Evolutionary conservation across 75 land plant genomes (phyloP), one percentile per base, ranked within the genome.

Genomic region (Isoetes taiwanensis): DNA sequence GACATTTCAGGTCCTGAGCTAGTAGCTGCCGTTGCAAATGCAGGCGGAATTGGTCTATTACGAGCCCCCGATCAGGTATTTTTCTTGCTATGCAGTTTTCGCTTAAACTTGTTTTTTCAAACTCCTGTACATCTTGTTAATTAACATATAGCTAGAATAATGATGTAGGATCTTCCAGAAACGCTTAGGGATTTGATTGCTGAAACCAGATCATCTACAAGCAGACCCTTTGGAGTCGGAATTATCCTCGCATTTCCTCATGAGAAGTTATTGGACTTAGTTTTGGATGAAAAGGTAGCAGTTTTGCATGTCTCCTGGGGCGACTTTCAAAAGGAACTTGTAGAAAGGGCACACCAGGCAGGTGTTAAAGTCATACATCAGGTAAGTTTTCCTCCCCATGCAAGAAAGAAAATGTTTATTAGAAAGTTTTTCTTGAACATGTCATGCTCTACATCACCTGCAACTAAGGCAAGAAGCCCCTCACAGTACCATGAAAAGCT

Each of bases 1-100:
- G 91, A 90, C 56, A 74, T 90, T 28, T 76, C 91, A 0, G 75
- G 97, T n/a, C 91, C 97, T n/a, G 76, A 68, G 53, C 86, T 85
- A 10, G 97, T 85, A 2, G 91, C 97, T 19, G 97, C 97, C 3
- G 96, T 90, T n/a, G 90, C 90, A 42, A 85, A 85, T 43, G 90
- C 96, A 5, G 91, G 97, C 0, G 97, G 68, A 12, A 60, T 90
- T 37, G 97, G 87, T n/a, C 11, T 82, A 27, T 84, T 90, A 58
- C 61, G 84, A 67, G 78, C 78, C 5, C 97, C 97, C 1, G 79
- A 82, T 59, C 78, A 78, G 84, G 91, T 90, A 26, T 1, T n/a
- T 58, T 33, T 43, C 10, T n/a, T n/a, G n/a, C n/a, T n/a, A n/a
- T n/a, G n/a, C n/a, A n/a, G n/a, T n/a, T n/a, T n/a, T n/a, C n/a